Base-by-base conservation (phyloP, 169 alveolate genomes). In the Plasmodium vinckei region DNA sequence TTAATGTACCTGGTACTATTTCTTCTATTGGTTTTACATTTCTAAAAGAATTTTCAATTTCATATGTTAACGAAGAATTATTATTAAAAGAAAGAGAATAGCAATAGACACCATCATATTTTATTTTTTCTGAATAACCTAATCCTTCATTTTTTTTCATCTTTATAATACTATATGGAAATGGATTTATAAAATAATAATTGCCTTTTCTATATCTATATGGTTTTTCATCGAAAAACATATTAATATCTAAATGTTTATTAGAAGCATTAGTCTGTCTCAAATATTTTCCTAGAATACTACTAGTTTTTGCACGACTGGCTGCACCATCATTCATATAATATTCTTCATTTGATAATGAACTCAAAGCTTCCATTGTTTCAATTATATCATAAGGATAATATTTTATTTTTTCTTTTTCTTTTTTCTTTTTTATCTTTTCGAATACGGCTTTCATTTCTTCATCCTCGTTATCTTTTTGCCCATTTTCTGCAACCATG, bases 131-230 rank as follows among this genome's bases (percentile, higher is more conserved):
- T 23, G 12, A 19, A 21, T 54, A 12, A n/a, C 5, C 2, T 2
- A 27, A 15, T 10, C 47, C 70, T 63, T 64, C 54, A 10, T 33
- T 56, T 21, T 63, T 67, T 69, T 77, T 77, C 72, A 77, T 63
- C 33, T 77, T 63, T 15, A 77, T 21, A 25, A 77, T 77, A 51
- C 57, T 46, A 64, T 63, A 77, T 13, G 71, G 73, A 21, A 64
- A 51, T 19, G 88, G 88, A 10, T 77, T 77, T 17, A 77, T 63
- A 64, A 63, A 63, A 54, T 63, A 77, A 23, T 77, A 63, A 42
- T 64, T 77, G 3, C 75, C 75, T n/a, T 64, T 63, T 46, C 67
- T 7, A 69, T 9, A 77, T 64, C 49, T 13, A 56, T 23, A 25
- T n/a, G 42, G 33, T 10, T 46, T 77, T 51, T 77, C 88, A 23